Base-by-base conservation (phyloP, 2,329 filamentous ascomycete species). In the Stylonectria norvegica region DNA sequence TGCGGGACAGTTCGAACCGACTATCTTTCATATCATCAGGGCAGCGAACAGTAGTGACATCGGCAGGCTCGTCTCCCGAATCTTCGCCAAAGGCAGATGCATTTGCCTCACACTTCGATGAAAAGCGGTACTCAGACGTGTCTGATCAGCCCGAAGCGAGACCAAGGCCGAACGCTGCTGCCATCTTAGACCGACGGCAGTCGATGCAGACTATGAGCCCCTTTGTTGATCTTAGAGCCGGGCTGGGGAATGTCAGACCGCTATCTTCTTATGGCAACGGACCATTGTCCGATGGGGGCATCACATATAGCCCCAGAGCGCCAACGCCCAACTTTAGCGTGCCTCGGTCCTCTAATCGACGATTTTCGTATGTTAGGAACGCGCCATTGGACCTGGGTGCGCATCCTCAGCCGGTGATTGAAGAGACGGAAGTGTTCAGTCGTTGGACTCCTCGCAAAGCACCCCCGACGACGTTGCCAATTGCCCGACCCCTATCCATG, bases 1-100 rank as follows among this genome's bases (percentile, higher is more conserved):
- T 83, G 17, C 68, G 78, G 19, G 75, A 81, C 32, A 77, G 71
- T 55, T 66, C 68, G 2, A 72, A 79, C 46, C 72, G 80, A 5
- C 66, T 79, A 4, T 83, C 80, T 0, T 76, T 71, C 47, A 68
- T 80, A 27, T 83, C 80, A 2, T 80, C 77, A 5, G 75, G 76
- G 5, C 78, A 82, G 55, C 69, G 76, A 42, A 83, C 80, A 3
- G 63, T 78, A 18, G 55, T 81, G 6, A 82, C 79, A 2, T 82
- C 79, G 0, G 70, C 73, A 14, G 71, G 68, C 4, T 81, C 78
- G 1, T 82, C 79, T 0, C 75, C 77, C 3, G 68, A 75, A 12
- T 70, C 67, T 40, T 83, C 79, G 2, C 79, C 80, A 0, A 70
- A 69, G 1, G 65, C 70, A 10, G 73, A 76, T 23, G 76, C 66